phyloP scores from a whole-genome alignment of 257 asterid species.

The Solanum virginianum region DNA sequence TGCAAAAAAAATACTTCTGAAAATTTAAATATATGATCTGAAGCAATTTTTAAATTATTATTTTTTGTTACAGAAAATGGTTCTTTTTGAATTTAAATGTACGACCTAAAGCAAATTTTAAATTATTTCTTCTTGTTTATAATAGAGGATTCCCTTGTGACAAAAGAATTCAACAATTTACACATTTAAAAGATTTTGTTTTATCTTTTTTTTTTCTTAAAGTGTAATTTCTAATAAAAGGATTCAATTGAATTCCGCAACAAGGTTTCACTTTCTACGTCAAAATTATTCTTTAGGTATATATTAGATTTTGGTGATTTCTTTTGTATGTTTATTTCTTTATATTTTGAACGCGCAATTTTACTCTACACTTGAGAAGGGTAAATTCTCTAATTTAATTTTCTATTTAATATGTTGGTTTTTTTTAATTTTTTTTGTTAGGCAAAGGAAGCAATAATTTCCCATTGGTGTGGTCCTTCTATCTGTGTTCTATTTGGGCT shows the following conservation, averaged over 20 bases:
- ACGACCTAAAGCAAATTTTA: neutral
- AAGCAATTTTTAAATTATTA: neutral
- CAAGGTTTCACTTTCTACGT: neutral
- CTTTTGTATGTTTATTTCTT: neutral
- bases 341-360: neutral
- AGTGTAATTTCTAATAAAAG: neutral
- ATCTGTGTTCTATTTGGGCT: conserved; percentile 4
- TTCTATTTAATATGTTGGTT: neutral
- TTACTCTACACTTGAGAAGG: neutral
- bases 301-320: fast-evolving
- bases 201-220: neutral
- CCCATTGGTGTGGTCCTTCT: conserved; percentile 7
- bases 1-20: neutral
- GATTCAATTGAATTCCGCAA: neutral
- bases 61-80: neutral
- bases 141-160: neutral
- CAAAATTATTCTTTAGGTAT: neutral
- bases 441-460: neutral
- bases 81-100: neutral
- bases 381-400: neutral
- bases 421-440: conserved; percentile 1
- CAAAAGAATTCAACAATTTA: neutral
- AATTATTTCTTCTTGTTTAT: neutral
- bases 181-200: neutral
- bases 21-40: neutral